phyloP scores from a whole-genome alignment of 1,139 yeast species.

The Candida sojae region DNA sequence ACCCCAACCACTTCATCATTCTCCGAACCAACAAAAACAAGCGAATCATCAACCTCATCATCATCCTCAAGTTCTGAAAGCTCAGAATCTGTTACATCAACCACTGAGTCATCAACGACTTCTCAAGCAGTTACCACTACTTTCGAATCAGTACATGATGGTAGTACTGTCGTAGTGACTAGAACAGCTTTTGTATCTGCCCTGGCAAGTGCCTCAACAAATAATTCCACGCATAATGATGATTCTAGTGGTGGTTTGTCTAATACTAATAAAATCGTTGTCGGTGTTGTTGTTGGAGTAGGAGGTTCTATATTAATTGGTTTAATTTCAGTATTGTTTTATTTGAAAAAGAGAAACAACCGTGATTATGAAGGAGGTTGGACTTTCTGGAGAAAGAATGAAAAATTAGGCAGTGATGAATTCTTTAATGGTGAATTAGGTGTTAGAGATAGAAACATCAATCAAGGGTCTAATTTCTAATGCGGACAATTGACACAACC shows the following conservation, averaged over 20 bases:
- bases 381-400: constrained; percentile 56
- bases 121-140: constrained; percentile 30
- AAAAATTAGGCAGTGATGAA: constrained; percentile 52
- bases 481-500: not conserved
- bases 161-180: constrained; percentile 42
- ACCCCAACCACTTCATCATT: constrained; percentile 1
- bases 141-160: constrained; percentile 34
- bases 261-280: constrained; percentile 46
- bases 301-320: constrained; percentile 48
- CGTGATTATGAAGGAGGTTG: constrained; percentile 40
- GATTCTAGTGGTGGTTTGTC: constrained; percentile 36
- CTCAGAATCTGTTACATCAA: constrained; percentile 9
- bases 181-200: constrained; percentile 33
- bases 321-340: constrained; percentile 35
- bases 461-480: constrained; percentile 51
- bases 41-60: constrained; percentile 4
- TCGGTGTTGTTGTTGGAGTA: constrained; percentile 54
- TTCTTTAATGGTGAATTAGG: constrained; percentile 63
- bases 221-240: constrained; percentile 16
- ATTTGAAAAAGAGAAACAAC: constrained; percentile 35
- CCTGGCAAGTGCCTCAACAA: constrained; percentile 28
- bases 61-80: constrained; percentile 4
- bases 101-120: constrained; percentile 8
- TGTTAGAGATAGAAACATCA: constrained; percentile 44
- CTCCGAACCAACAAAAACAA: not conserved